Base-by-base conservation (phyloP, 139 green algal species). In the Coelastrella sp. region DNA sequence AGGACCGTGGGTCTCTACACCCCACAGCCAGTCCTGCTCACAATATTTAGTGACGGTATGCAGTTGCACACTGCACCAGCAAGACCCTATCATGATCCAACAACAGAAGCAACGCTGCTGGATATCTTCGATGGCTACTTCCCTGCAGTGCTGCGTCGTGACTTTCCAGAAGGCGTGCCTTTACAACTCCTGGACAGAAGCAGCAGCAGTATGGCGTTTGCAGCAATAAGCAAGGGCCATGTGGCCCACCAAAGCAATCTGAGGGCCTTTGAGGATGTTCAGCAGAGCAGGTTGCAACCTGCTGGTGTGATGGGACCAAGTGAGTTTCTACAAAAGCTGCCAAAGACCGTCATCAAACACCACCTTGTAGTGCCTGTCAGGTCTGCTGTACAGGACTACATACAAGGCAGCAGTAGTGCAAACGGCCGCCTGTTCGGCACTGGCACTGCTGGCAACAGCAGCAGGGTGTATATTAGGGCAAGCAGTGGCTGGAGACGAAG, bases 111-210 rank as follows among this genome's bases (percentile, higher is more conserved):
- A 56, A 85, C 92, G 7, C 49, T 95, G 59, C 24, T 63, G 0
- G 93, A 95, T 60, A 87, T 95, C 5, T 35, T 94, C 25, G 93
- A 95, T 60, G 93, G 91, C 57, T 95, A 94, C 75, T 95, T 95
- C 61, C 92, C 92, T 6, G 82, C 88, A 73, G 88, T 90, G 22
- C 92, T 94, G 6, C 93, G 91, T 63, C n/a, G 57, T 0, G 85
- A 92, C 27, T 95, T 94, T 35, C 94, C 94, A 12, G 93, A 96
- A 49, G 94, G 94, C 0, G 89, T 95, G 27, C 92, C 92, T 20
- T 92, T 96, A n/a, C 91, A 93, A 15, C 82, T 94, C 12, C 76
- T 90, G 65, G 90, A 94, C 58, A 79, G 85, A 22, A 57, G 65
- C 56, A 8, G 27, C 9, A 10, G 59, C 84, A 81, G 65, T 49